Percentiles rank a stretch among this genome's conserved stretches.
Conservation (phyloP, 352 stramenopile genomes). For the Globisporangium middletonii region DNA sequence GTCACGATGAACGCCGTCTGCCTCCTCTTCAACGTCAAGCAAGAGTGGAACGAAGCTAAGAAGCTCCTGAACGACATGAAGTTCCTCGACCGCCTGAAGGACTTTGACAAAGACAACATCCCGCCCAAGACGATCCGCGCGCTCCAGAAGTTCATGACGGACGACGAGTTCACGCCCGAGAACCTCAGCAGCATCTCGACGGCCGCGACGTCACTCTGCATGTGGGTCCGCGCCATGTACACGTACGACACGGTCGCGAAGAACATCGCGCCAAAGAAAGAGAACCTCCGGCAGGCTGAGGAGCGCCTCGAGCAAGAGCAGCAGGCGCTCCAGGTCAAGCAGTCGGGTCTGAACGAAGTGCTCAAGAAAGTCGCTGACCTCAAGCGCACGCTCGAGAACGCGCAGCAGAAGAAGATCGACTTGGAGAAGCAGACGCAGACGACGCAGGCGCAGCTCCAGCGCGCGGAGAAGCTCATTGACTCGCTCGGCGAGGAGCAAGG, state of each 20-base stretch:
- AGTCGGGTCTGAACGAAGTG: slow-evolving; percentile 74
- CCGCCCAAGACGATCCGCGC: slow-evolving; percentile 85
- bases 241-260: slow-evolving; percentile 93
- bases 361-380: slow-evolving; percentile 83
- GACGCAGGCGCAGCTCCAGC: slow-evolving; percentile 84
- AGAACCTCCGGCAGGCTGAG: slow-evolving; percentile 85
- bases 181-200: slow-evolving; percentile 87
- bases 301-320: slow-evolving; percentile 85
- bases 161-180: slow-evolving; percentile 90
- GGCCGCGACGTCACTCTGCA: slow-evolving; percentile 90
- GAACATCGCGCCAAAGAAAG: slow-evolving; percentile 92
- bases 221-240: slow-evolving; percentile 93
- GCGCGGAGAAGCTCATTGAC: slow-evolving; percentile 89
- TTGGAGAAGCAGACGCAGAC: slow-evolving; percentile 84
- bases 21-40: slow-evolving; percentile 83
- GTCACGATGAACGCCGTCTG: slow-evolving; percentile 92
- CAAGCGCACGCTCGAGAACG: slow-evolving; percentile 83
- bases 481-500: slow-evolving; percentile 88
- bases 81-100: slow-evolving; percentile 86
- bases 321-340: slow-evolving; percentile 82
- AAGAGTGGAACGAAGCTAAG: slow-evolving; percentile 91
- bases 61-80: slow-evolving; percentile 91
- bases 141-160: slow-evolving; percentile 85
- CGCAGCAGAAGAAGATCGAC: slow-evolving; percentile 91
- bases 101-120: slow-evolving; percentile 88